Percentiles rank a stretch among this genome's conserved stretches.
These are phyloP conservation scores for Cichorium intybus DNA, from an alignment of 140 eudicot species.

Conservation along the genomic window DNA sequence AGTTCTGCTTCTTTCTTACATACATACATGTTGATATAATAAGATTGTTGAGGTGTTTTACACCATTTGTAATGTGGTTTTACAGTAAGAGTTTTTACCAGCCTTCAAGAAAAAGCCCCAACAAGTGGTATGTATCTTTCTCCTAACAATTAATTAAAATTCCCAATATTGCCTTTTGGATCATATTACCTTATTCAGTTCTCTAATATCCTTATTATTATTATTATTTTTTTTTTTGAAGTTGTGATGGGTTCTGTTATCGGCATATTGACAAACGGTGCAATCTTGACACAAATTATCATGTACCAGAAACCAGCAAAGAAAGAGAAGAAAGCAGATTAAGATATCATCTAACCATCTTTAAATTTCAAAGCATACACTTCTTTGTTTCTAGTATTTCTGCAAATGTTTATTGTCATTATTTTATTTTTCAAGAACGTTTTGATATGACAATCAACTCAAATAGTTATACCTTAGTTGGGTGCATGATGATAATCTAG, in stretches of 20 bases:
- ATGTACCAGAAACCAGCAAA: conserved; percentile 62
- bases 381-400: conserved; percentile 1
- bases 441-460: too few species aligned
- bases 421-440: background rate
- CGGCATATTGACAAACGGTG: conserved; percentile 77
- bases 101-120: conserved; percentile 96
- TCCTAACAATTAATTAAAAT: background rate
- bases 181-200: background rate
- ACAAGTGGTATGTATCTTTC: conserved; percentile 63
- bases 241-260: conserved; percentile 82
- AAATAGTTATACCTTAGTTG: background rate
- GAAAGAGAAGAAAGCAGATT: conserved; percentile 80
- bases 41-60: too few species aligned
- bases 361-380: conserved; percentile 1
- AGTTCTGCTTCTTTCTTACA: conserved; percentile 4
- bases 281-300: conserved; percentile 78
- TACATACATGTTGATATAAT: background rate
- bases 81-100: conserved; percentile 94
- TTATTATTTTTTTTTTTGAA: conserved; percentile 29
- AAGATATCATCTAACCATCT: conserved; percentile 24
- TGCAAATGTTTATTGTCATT: background rate
- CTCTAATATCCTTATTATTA: conserved; percentile 27
- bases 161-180: background rate
- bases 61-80: conserved; percentile 5
- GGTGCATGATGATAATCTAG: background rate